phyloP scores from a whole-genome alignment of 2,329 filamentous ascomycete genomes.

The Byssoonygena ceratinophila region DNA sequence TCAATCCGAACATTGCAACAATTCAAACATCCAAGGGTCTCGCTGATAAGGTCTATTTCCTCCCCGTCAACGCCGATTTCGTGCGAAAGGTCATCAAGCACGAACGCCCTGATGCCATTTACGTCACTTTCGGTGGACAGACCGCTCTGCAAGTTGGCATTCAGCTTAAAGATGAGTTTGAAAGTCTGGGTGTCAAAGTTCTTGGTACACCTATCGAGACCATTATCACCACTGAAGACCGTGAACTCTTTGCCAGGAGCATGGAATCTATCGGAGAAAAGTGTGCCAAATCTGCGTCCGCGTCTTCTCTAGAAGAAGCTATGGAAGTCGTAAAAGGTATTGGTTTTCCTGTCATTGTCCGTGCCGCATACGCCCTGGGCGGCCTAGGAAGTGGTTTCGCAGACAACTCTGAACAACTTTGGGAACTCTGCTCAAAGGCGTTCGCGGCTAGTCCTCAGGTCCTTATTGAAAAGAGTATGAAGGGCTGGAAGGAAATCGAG shows the following conservation, averaged over 20 bases:
- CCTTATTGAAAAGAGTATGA: constrained; percentile 96
- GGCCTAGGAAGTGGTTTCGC: constrained; percentile 94
- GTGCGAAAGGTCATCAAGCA: constrained; percentile 95
- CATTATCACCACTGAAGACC: constrained; percentile 96
- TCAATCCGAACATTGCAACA: constrained; percentile 98
- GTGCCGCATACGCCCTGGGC: constrained; percentile 90
- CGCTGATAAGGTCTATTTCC: constrained; percentile 97
- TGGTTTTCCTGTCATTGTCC: constrained; percentile 91
- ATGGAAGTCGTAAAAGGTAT: constrained; percentile 80
- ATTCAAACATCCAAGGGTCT: constrained; percentile 97
- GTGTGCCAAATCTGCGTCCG: constrained; percentile 93
- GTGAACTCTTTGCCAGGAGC: constrained; percentile 90
- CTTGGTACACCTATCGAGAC: constrained; percentile 94
- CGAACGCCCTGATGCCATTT: constrained; percentile 91
- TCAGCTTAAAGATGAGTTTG: constrained; percentile 94
- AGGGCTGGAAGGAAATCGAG: constrained; percentile 99
- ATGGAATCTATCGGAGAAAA: constrained; percentile 99
- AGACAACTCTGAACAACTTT: constrained; percentile 69
- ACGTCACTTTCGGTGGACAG: constrained; percentile 94
- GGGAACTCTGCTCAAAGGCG: constrained; percentile 85
- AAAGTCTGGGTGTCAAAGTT: constrained; percentile 81
- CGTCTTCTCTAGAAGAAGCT: constrained; percentile 77
- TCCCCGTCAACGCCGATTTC: constrained; percentile 92
- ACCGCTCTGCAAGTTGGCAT: constrained; percentile 96
- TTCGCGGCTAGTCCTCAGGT: constrained; percentile 93